Evolutionary conservation across 805 yeast species (phyloP).

Genomic region (Candida manassasensis): DNA sequence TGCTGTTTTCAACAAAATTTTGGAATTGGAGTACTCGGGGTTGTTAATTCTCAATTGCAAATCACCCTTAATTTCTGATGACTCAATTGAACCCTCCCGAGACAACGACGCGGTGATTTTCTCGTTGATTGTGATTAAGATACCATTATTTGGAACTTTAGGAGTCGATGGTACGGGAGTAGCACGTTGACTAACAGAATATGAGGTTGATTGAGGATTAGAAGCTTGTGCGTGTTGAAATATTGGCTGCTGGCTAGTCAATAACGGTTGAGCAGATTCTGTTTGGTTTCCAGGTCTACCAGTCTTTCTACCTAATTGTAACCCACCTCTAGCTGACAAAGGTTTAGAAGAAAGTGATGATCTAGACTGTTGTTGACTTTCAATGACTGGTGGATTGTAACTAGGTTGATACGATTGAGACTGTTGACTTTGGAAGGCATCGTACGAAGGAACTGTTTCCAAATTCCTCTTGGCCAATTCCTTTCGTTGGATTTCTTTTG

Average conservation of each 20-base stretch:
- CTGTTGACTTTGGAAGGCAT: constrained; percentile 15
- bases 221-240: constrained; percentile 21
- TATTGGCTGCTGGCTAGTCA: constrained; percentile 28
- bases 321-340: constrained; percentile 59
- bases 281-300: constrained; percentile 20
- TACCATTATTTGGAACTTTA: constrained; percentile 61
- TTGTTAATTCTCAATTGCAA: constrained; percentile 83
- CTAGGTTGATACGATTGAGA: constrained; percentile 23
- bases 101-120: constrained; percentile 69
- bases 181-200: constrained; percentile 19
- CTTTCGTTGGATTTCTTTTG: constrained; percentile 80
- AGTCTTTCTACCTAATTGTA: constrained; percentile 67
- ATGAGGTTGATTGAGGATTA: constrained; percentile 4
- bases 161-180: constrained; percentile 18
- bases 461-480: constrained; percentile 64
- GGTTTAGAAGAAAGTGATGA: constrained; percentile 11
- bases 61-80: constrained; percentile 85
- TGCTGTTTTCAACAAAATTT: constrained; percentile 51
- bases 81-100: constrained; percentile 71
- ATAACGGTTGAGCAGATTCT: constrained; percentile 26
- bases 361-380: constrained; percentile 9
- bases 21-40: constrained; percentile 62
- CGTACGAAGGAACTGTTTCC: constrained; percentile 39
- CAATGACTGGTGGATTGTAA: constrained; percentile 25
- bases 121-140: constrained; percentile 73